Evolutionary conservation across 371 early-diverging fungal species (phyloP).

Genomic region (Apophysomyces elegans): DNA sequence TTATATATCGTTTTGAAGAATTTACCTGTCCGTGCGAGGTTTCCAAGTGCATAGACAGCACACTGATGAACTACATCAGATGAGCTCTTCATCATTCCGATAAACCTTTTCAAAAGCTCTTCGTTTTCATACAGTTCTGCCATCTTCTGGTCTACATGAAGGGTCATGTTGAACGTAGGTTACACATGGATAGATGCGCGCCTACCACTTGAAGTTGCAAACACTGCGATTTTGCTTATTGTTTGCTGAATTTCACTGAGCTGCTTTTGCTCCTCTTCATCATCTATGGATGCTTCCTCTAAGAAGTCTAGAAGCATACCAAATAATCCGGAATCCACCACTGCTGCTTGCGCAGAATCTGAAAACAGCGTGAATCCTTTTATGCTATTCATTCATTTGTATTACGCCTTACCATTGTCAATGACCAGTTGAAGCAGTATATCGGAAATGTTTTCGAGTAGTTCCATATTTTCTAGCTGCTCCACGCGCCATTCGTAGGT

Average conservation of each 20-base stretch:
- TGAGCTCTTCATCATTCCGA: conserved; percentile 48
- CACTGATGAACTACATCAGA: conserved; percentile 41
- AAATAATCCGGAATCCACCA: conserved; percentile 44
- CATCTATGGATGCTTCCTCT: conserved; percentile 40
- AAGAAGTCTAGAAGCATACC: conserved; percentile 47
- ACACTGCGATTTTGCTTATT: conserved; percentile 49
- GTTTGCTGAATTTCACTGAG: conserved; percentile 49
- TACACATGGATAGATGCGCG: not conserved
- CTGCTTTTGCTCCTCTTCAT: conserved; percentile 56
- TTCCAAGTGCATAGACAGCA: conserved; percentile 61
- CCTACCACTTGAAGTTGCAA: conserved; percentile 52
- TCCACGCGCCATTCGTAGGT: conserved; percentile 32
- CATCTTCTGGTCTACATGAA: conserved; percentile 52
- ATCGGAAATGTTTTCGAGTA: conserved; percentile 36
- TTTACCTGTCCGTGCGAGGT: conserved; percentile 65
- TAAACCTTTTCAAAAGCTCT: conserved; percentile 43
- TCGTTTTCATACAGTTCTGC: conserved; percentile 49
- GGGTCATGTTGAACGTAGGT: not conserved
- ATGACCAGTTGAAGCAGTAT: conserved; percentile 41
- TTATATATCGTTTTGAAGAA: not conserved
- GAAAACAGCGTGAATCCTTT: conserved; percentile 11
- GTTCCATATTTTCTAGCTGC: conserved; percentile 34
- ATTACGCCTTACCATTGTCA: conserved; percentile 42
- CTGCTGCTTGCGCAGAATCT: conserved; percentile 49
- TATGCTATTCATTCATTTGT: not conserved